Conservation (phyloP, 495 filamentous ascomycete species). For the Penicillium coprophilum region DNA sequence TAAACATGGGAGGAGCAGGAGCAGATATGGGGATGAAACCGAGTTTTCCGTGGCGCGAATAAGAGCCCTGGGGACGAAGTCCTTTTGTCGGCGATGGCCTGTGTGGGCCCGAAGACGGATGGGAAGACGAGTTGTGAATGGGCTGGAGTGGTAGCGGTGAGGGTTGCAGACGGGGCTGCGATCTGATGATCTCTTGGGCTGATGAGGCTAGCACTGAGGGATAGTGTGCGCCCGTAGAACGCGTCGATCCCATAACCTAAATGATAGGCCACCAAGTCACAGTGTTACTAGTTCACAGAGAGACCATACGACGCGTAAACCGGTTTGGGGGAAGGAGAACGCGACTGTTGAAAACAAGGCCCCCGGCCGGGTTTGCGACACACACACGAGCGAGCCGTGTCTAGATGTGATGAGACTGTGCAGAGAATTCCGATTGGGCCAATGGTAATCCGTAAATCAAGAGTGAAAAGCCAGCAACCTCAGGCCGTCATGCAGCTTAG, state of each 20-base stretch:
- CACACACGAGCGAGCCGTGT: constrained; percentile 8
- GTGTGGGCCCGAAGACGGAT: constrained; percentile 51
- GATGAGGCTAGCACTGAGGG: constrained; percentile 60
- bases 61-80: constrained; percentile 42
- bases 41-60: constrained; percentile 38
- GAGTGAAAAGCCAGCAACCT: constrained; percentile 19
- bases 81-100: constrained; percentile 61
- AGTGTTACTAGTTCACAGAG: constrained; percentile 20
- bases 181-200: constrained; percentile 52
- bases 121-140: constrained; percentile 47
- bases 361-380: constrained; percentile 9
- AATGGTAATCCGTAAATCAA: constrained; percentile 13
- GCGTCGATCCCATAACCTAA: constrained; percentile 62
- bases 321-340: constrained; percentile 11
- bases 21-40: constrained; percentile 68
- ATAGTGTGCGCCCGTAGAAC: constrained; percentile 59
- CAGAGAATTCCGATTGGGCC: constrained; percentile 23
- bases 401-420: constrained; percentile 17
- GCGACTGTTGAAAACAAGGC: constrained; percentile 17
- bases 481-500: constrained; percentile 27
- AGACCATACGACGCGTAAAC: constrained; percentile 31
- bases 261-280: constrained; percentile 4
- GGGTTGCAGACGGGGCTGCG: constrained; percentile 41
- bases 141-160: constrained; percentile 53
- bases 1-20: constrained; percentile 59